A percentile compares a stretch with the other conserved stretches of the same genome.
phyloP scores from a whole-genome alignment of 192 early-diverging fungal genomes.

The Geranomyces michiganensis region DNA sequence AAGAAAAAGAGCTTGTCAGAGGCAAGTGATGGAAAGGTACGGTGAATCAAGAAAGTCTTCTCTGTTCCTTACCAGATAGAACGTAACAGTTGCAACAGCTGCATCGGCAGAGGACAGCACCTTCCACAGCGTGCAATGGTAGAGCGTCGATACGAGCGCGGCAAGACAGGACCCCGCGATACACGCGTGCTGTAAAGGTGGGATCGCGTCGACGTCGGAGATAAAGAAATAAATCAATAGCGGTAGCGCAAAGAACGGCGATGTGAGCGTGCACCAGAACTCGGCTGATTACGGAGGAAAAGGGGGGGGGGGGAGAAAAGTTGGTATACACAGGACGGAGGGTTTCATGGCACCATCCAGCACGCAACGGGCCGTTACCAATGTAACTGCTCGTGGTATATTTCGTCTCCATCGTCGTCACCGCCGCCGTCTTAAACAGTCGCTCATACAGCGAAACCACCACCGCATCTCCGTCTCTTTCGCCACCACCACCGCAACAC shows the following conservation, averaged over 20 bases:
- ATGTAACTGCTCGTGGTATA: constrained; percentile 1
- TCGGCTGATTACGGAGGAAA: constrained; percentile 37
- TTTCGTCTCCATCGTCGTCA: constrained; percentile 27
- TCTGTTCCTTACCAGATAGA: constrained; percentile 31
- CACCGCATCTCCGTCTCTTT: neutral
- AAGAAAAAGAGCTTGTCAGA: no score
- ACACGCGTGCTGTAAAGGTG: constrained; percentile 16
- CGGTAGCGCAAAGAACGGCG: constrained; percentile 54
- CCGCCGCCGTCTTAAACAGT: constrained; percentile 11
- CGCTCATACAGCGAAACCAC: constrained; percentile 1
- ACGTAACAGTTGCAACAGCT: constrained; percentile 41
- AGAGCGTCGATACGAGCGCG: constrained; percentile 40
- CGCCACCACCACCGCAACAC: no score
- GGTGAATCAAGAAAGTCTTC: no score
- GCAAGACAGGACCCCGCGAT: constrained; percentile 5
- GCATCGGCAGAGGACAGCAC: constrained; percentile 50
- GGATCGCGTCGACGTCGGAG: neutral
- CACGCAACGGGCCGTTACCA: no score
- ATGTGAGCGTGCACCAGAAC: constrained; percentile 56
- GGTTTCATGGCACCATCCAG: no score
- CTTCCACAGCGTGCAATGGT: constrained; percentile 54
- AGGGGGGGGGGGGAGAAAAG: neutral
- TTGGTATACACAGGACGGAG: no score
- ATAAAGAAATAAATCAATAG: constrained; percentile 41
- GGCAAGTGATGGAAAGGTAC: no score